Evolutionary conservation across 495 filamentous ascomycete genomes (phyloP), one percentile per base, ranked within the genome.

Genomic region (Talaromyces adpressus): DNA sequence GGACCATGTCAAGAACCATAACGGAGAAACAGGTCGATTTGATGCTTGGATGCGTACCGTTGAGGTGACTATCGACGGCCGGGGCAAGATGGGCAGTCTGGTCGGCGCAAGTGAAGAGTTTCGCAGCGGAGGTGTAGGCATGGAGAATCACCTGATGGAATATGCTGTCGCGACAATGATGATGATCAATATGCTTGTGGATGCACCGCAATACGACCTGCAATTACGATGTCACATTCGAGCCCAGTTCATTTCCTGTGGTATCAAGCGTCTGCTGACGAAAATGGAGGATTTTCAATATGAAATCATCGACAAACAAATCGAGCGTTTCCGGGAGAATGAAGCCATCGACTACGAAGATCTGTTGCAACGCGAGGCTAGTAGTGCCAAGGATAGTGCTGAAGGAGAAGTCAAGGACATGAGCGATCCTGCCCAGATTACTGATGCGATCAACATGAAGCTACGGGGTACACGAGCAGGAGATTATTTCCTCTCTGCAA

Each of bases 281-380:
- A 98, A 98, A 83, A 97, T 98, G 94, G 94, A 97, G 73, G 91
- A 85, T 36, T 98, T 98, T 80, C 91, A 98, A 73, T 98, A 98
- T 75, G 95, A 98, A 66, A 84, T 95, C 63, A 96, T 98, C 66
- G 93, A 98, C 79, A 98, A 97, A 81, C 94, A 98, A 77, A 89
- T 98, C 65, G 93, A 98, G 72, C 86, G 88, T 47, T 98, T 94
- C 78, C 86, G 90, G 65, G 87, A 90, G 36, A 97, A 97, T 73
- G 94, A 97, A 71, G 92, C 91, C 36, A 95, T 97, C 69, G 94
- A 98, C 76, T 97, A 98, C 72, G 94, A 98, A 77, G 95, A 98
- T 71, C 86, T 97, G 66, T 84, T 97, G 36, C 95, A 98, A 73
- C 83, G 89, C 58, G 95, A 98, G 78, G 89, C 87, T 66, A 91